Evolutionary conservation across 1,284 basidiomycete species (phyloP).

Genomic region (Sanghuangporus weigelae): DNA sequence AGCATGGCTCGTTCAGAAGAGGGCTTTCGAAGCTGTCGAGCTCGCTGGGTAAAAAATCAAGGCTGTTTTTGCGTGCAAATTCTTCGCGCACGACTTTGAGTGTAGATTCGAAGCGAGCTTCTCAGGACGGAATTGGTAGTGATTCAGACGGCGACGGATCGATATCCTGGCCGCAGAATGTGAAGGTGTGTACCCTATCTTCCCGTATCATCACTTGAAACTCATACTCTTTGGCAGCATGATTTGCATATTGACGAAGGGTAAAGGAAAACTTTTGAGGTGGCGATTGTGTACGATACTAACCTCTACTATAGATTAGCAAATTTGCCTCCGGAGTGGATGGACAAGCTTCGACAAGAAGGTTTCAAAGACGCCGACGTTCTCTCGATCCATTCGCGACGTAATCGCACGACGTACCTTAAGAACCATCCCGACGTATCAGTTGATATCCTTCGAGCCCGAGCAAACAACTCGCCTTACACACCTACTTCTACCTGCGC

Average conservation of each 20-base stretch:
- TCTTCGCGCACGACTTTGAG: conserved; percentile 12
- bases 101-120: background rate
- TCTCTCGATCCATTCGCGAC: conserved; percentile 13
- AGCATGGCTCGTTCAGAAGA: conserved; percentile 16
- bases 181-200: conserved; percentile 48
- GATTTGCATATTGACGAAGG: conserved; percentile 75
- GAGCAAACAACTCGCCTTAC: conserved; percentile 1
- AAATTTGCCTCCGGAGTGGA: conserved; percentile 71
- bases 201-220: background rate
- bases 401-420: conserved; percentile 18
- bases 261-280: conserved; percentile 27
- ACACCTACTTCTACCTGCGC: conserved; percentile 7
- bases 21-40: conserved; percentile 19
- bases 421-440: conserved; percentile 16
- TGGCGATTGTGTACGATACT: background rate
- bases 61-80: conserved; percentile 12
- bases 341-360: conserved; percentile 16
- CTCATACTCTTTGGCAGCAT: conserved; percentile 40
- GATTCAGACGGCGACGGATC: conserved; percentile 47
- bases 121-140: conserved; percentile 7
- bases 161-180: conserved; percentile 69
- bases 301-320: conserved; percentile 39
- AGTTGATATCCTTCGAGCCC: background rate
- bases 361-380: conserved; percentile 19
- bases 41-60: conserved; percentile 17